A percentile compares a stretch with the other conserved stretches of the same genome.
Evolutionary conservation across 371 early-diverging fungal genomes (phyloP).

Genomic region (Circinella umbellata): DNA sequence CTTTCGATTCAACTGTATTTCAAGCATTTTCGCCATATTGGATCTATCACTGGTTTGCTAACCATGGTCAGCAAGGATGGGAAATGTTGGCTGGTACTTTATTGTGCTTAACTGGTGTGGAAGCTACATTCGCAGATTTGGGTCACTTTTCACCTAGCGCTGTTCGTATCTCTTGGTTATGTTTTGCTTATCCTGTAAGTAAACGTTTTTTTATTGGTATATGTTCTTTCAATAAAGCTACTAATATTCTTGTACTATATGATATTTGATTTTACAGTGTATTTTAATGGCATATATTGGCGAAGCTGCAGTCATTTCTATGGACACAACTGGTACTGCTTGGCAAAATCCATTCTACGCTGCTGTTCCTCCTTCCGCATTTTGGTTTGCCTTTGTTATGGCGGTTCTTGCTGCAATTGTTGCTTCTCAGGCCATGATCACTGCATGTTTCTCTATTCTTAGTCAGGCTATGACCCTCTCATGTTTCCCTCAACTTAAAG

Average conservation of each 20-base stretch:
- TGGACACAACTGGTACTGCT: slow-evolving; percentile 26
- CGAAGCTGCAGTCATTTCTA: slow-evolving; percentile 50
- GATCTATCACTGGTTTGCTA: slow-evolving; percentile 31
- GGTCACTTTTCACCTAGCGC: slow-evolving; percentile 53
- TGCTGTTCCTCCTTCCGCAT: slow-evolving; percentile 22
- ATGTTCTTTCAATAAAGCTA: no score
- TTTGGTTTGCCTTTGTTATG: slow-evolving; percentile 44
- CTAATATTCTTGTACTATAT: no score
- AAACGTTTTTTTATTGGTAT: neutral
- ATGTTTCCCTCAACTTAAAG: slow-evolving; percentile 54
- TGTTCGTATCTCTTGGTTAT: slow-evolving; percentile 42
- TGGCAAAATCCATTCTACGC: slow-evolving; percentile 27
- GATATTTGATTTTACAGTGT: slow-evolving; percentile 8
- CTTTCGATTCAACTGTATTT: slow-evolving; percentile 23
- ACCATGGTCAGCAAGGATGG: slow-evolving; percentile 26
- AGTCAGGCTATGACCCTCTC: slow-evolving; percentile 61
- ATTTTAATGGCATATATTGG: slow-evolving; percentile 40
- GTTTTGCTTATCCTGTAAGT: slow-evolving; percentile 35
- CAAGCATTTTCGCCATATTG: slow-evolving; percentile 38
- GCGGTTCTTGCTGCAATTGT: slow-evolving; percentile 60
- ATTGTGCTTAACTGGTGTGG: slow-evolving; percentile 56
- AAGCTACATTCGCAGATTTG: slow-evolving; percentile 59
- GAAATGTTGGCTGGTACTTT: slow-evolving; percentile 44
- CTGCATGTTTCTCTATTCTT: slow-evolving; percentile 58
- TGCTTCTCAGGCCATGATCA: slow-evolving; percentile 65